phyloP scores from a whole-genome alignment of 306 rosid genomes.

The Medicago lupulina region DNA sequence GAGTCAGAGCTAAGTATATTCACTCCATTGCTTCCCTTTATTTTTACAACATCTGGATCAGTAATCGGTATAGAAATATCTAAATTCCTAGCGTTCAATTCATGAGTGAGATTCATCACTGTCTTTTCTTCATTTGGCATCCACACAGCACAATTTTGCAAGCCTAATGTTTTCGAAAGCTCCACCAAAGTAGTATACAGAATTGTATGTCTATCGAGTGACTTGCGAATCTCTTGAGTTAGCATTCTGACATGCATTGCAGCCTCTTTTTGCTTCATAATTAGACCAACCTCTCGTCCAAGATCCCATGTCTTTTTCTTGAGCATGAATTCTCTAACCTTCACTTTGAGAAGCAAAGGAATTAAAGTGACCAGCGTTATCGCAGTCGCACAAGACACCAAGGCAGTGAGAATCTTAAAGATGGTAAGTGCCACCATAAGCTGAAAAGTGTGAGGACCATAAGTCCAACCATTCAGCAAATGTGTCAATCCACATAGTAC shows the following conservation, averaged over 20 bases:
- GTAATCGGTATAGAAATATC: slow-evolving; percentile 64
- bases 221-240: slow-evolving; percentile 97
- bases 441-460: slow-evolving; percentile 96
- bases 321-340: slow-evolving; percentile 96
- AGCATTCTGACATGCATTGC: slow-evolving; percentile 97
- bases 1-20: slow-evolving; percentile 73
- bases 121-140: slow-evolving; percentile 90
- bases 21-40: slow-evolving; percentile 70
- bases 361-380: slow-evolving; percentile 92
- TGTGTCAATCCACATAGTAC: slow-evolving; percentile 97
- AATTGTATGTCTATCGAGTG: slow-evolving; percentile 86
- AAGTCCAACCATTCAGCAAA: slow-evolving; percentile 98
- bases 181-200: slow-evolving; percentile 87
- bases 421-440: slow-evolving; percentile 95
- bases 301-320: slow-evolving; percentile 99
- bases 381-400: slow-evolving; percentile 98
- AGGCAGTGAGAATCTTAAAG: slow-evolving; percentile 92
- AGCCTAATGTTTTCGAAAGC: slow-evolving; percentile 85
- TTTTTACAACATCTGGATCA: slow-evolving; percentile 71
- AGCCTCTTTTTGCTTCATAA: slow-evolving; percentile 86
- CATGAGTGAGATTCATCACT: slow-evolving; percentile 86
- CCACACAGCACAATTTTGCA: slow-evolving; percentile 98
- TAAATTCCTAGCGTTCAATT: slow-evolving; percentile 68
- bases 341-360: slow-evolving; percentile 96
- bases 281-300: slow-evolving; percentile 88